Evolutionary conservation across 129 eudicot genomes (phyloP).

Genomic region (Pulicaria dysenterica): DNA sequence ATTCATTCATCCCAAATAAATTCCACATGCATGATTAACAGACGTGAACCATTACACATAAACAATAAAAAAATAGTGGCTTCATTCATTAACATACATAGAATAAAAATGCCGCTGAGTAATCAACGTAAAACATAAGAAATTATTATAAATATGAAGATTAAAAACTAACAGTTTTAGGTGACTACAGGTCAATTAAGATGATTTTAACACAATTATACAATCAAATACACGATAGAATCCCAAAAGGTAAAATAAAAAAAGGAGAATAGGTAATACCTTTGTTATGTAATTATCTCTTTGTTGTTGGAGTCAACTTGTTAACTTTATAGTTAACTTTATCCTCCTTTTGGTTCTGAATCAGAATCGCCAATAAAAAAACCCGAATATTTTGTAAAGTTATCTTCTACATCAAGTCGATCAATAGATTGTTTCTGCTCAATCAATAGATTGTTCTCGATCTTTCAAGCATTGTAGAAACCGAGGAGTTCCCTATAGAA

Average conservation of each 20-base stretch:
- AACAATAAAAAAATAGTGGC: conserved; percentile 1
- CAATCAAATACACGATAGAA: conserved; percentile 10
- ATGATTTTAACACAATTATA: neutral
- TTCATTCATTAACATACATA: neutral
- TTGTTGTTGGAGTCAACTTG: conserved; percentile 22
- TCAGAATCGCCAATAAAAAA: conserved; percentile 32
- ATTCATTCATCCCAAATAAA: neutral
- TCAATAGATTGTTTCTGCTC: neutral
- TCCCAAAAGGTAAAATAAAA: conserved; percentile 13
- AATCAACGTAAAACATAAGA: neutral
- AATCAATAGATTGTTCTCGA: too few species aligned
- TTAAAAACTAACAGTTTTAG: too few species aligned
- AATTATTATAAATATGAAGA: too few species aligned
- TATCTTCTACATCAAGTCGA: conserved; percentile 13
- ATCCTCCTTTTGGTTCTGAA: conserved; percentile 23
- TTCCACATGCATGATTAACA: conserved; percentile 5
- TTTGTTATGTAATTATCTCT: conserved; percentile 24
- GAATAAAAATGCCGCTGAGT: neutral
- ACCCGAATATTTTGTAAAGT: conserved; percentile 1
- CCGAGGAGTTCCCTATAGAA: too few species aligned
- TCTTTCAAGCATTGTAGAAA: too few species aligned
- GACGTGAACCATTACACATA: neutral
- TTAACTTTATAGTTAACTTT: conserved; percentile 27
- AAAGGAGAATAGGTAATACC: conserved; percentile 21
- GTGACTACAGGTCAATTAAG: too few species aligned